Percentiles rank a stretch among this genome's conserved stretches.
Conservation (phyloP, 2,329 filamentous ascomycete genomes). For the Sarocladiaceae sp. region DNA sequence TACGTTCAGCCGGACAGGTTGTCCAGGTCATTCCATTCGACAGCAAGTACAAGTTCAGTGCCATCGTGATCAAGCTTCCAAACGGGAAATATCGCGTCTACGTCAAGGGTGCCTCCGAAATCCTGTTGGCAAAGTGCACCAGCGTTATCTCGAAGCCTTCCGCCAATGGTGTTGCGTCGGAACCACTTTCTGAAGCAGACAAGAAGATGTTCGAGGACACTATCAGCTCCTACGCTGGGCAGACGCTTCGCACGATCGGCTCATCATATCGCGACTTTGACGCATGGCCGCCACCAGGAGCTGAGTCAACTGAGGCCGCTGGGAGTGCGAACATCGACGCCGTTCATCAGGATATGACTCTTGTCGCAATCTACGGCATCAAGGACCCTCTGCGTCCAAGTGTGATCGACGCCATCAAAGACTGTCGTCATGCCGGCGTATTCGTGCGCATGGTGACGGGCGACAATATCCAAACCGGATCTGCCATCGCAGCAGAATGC, state of each 20-base stretch:
- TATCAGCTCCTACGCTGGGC: conserved; percentile 51
- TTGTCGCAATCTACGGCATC: conserved; percentile 62
- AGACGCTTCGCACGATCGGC: conserved; percentile 69
- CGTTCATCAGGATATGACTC: conserved; percentile 51
- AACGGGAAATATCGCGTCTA: conserved; percentile 34
- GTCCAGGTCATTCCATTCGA: conserved; percentile 6
- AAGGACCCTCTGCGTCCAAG: conserved; percentile 56
- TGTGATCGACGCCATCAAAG: conserved; percentile 52
- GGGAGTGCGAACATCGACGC: conserved; percentile 22
- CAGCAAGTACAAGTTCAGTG: conserved; percentile 9
- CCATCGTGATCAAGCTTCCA: conserved; percentile 1
- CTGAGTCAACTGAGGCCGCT: conserved; percentile 2
- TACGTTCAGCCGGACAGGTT: conserved; percentile 1
- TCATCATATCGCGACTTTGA: conserved; percentile 70
- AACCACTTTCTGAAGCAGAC: conserved; percentile 1
- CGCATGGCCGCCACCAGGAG: conserved; percentile 51
- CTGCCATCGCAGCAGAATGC: conserved; percentile 47
- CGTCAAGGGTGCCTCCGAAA: conserved; percentile 51
- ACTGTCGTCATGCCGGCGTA: conserved; percentile 56
- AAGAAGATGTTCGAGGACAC: conserved; percentile 31
- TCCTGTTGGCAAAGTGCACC: conserved; percentile 17
- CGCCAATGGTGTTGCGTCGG: background rate
- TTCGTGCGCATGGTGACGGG: conserved; percentile 56
- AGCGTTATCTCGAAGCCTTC: background rate
- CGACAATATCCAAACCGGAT: conserved; percentile 28